Percentiles rank a stretch among this genome's conserved stretches.
These are phyloP conservation scores for Xylariaceae sp. DNA, from an alignment of 2,329 filamentous ascomycete species.

Conservation along the genomic window DNA sequence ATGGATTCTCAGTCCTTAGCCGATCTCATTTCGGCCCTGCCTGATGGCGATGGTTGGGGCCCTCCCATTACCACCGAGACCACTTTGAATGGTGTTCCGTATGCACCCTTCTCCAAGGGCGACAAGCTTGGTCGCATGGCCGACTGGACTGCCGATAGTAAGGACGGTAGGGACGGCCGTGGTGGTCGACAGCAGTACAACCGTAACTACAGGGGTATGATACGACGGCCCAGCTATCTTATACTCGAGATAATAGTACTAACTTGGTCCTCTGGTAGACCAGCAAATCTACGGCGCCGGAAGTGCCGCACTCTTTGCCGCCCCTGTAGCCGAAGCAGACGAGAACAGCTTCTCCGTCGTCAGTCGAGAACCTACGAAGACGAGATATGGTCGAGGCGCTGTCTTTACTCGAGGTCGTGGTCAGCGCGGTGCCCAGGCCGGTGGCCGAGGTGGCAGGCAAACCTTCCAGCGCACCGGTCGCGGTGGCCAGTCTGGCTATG, in stretches of 20 bases:
- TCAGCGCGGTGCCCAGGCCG: constrained; percentile 67
- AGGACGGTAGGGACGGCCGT: constrained; percentile 67
- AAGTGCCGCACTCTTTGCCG: constrained; percentile 79
- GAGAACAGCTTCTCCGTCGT: constrained; percentile 97
- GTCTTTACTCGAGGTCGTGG: constrained; percentile 87
- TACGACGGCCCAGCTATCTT: neutral
- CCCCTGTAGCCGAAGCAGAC: constrained; percentile 80
- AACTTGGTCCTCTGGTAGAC: constrained; percentile 48
- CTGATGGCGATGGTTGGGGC: constrained; percentile 80
- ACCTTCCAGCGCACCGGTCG: constrained; percentile 68
- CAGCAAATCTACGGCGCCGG: constrained; percentile 96
- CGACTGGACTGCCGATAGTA: constrained; percentile 92
- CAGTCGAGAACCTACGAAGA: constrained; percentile 85
- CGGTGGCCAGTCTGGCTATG: constrained; percentile 60
- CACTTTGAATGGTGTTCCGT: constrained; percentile 90
- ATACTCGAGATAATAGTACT: constrained; percentile 5
- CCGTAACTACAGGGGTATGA: constrained; percentile 82
- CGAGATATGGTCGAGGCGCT: constrained; percentile 83
- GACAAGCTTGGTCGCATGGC: constrained; percentile 99
- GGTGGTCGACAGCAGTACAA: constrained; percentile 86
- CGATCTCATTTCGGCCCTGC: constrained; percentile 66
- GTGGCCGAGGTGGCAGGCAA: constrained; percentile 52
- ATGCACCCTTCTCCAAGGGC: constrained; percentile 96
- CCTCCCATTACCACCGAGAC: constrained; percentile 78
- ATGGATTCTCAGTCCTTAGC: constrained; percentile 33